phyloP scores from a whole-genome alignment of 371 early-diverging fungal species.

The Thermomucor indicae-seudaticae region DNA sequence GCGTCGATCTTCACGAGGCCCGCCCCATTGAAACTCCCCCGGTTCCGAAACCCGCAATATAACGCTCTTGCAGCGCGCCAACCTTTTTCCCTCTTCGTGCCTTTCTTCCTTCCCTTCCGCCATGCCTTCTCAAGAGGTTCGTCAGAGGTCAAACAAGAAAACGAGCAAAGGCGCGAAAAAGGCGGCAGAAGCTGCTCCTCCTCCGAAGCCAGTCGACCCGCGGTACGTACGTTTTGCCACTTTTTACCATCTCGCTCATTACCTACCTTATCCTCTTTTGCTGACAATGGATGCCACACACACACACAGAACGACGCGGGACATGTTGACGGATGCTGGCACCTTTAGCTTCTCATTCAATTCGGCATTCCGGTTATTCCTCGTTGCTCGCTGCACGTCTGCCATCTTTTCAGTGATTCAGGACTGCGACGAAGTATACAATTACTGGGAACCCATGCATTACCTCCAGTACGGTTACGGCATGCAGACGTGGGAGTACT shows the following conservation, averaged over 20 bases:
- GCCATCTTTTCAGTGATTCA: slow-evolving; percentile 60
- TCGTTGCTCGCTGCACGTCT: slow-evolving; percentile 59
- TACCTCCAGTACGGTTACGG: slow-evolving; percentile 83
- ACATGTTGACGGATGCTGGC: slow-evolving; percentile 30
- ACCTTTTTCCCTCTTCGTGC: neutral
- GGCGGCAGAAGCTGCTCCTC: slow-evolving; percentile 5
- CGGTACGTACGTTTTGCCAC: too few relatives aligned
- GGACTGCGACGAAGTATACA: slow-evolving; percentile 95
- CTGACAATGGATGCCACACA: neutral
- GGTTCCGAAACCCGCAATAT: too few relatives aligned
- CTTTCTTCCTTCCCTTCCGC: neutral
- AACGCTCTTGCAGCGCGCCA: too few relatives aligned
- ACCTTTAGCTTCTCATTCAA: slow-evolving; percentile 47
- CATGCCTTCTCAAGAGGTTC: slow-evolving; percentile 23
- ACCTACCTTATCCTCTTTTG: too few relatives aligned
- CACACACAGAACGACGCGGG: slow-evolving; percentile 13
- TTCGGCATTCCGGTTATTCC: slow-evolving; percentile 54
- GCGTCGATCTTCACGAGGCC: too few relatives aligned
- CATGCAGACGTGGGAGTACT: slow-evolving; percentile 96
- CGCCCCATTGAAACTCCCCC: too few relatives aligned
- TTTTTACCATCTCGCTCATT: too few relatives aligned
- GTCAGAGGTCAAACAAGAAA: slow-evolving; percentile 29
- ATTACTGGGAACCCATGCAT: slow-evolving; percentile 95
- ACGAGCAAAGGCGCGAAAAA: slow-evolving; percentile 14
- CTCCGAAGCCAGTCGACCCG: slow-evolving; percentile 1